phyloP scores from a whole-genome alignment of 352 stramenopile genomes.

The Phytophthora sp. region DNA sequence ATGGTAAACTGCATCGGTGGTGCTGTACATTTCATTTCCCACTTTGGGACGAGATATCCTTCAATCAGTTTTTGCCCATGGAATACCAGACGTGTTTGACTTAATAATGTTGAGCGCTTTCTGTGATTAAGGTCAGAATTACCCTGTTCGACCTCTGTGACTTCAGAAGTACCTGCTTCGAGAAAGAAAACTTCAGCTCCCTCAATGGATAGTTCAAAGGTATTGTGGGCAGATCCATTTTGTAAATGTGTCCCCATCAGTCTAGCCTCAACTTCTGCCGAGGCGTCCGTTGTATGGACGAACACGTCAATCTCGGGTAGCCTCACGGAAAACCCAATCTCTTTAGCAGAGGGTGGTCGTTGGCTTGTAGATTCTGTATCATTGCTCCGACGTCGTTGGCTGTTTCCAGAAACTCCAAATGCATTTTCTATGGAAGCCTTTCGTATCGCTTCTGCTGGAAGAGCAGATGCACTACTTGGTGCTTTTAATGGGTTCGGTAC shows the following conservation, averaged over 20 bases:
- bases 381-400: slow-evolving; percentile 20
- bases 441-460: slow-evolving; percentile 20
- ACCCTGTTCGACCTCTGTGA: neutral
- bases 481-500: slow-evolving; percentile 10
- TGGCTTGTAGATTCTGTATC: neutral
- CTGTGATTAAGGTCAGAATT: slow-evolving; percentile 4
- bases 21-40: slow-evolving; percentile 65
- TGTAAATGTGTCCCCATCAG: slow-evolving; percentile 60
- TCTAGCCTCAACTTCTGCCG: slow-evolving; percentile 67
- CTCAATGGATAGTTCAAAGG: slow-evolving; percentile 65
- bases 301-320: slow-evolving; percentile 74
- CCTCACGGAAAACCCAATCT: slow-evolving; percentile 58
- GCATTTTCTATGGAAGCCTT: slow-evolving; percentile 22
- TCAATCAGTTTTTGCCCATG: slow-evolving; percentile 57
- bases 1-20: slow-evolving; percentile 80
- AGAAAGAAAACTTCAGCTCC: slow-evolving; percentile 68
- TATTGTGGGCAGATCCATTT: slow-evolving; percentile 52
- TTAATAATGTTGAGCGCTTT: slow-evolving; percentile 66
- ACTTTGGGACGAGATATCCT: slow-evolving; percentile 48
- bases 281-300: slow-evolving; percentile 64
- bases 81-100: slow-evolving; percentile 69
- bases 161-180: slow-evolving; percentile 31
- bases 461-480: slow-evolving; percentile 10
- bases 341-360: too few species aligned
- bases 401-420: slow-evolving; percentile 11